Base-by-base conservation (phyloP, 129 eudicot species). In the Apium graveolens region DNA sequence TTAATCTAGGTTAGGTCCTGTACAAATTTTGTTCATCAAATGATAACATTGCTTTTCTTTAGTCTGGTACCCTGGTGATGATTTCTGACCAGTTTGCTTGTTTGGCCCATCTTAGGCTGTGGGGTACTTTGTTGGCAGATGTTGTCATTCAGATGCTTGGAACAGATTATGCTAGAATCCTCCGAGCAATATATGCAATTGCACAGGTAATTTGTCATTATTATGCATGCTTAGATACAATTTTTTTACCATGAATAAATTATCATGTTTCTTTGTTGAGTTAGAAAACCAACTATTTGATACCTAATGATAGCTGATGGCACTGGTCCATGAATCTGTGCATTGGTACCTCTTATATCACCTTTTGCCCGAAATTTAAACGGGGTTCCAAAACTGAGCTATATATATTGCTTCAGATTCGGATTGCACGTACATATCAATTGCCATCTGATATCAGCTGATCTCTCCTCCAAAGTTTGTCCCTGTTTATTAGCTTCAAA, bases 141-240 rank as follows among this genome's bases (percentile, higher is more conserved):
- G 83, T 87, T 51, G 95, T 96, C 63, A 96, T 92, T 80, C 97
- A 92, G 83, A 92, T 90, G 97, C 96, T 92, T 76, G 99, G 99
- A 86, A 96, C 99, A 27, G 99, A 96, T 84, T 92, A 96, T 85
- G 92, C 94, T 57, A 87, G 99, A 81, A 87, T 96, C 76, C 82
- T 96, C 82, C 91, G 92, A 84, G 99, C 97, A 65, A 90, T 96
- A 41, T 90, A 92, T 87, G 99, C 96, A 73, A 87, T 96, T 83
- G 97, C 99, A 37, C 99, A 96, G 99, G 99, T 96, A 42, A 84
- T 35, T 8, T 63, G 24, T 41, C 77, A 8, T 41, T 74, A 62
- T 34, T 26, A 5, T 18, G 8, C 70, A 76, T 81, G 34, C 17
- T 78, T 26, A 41, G 73, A 5, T 49, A 39, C 42, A 49, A 35